Percentiles rank a stretch among this genome's conserved stretches.
phyloP scores from a whole-genome alignment of 1,139 yeast genomes.

The Zygoascus sp. region DNA sequence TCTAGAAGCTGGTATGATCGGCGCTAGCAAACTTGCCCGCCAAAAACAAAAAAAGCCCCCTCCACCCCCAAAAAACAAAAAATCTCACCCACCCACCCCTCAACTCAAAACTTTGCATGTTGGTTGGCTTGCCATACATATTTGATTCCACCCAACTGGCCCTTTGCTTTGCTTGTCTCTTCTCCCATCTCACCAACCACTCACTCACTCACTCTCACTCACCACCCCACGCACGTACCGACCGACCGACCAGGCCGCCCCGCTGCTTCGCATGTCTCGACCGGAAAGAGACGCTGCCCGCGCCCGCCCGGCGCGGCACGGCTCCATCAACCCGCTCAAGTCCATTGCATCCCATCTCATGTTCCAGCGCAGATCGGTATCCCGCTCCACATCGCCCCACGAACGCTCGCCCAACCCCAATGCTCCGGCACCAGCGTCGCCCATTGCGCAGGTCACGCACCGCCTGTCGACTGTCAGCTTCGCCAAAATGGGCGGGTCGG shows the following conservation, averaged over 20 bases:
- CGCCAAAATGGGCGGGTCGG: background rate
- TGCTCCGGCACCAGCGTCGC: no score
- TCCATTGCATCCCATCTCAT: slow-evolving; percentile 8
- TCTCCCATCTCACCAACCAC: background rate
- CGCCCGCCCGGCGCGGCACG: background rate
- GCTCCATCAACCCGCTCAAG: slow-evolving; percentile 8
- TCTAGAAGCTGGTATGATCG: slow-evolving; percentile 2
- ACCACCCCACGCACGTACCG: background rate
- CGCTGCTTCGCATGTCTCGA: slow-evolving; percentile 4
- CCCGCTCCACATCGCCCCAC: slow-evolving; percentile 2
- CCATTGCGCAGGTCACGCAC: slow-evolving; percentile 2
- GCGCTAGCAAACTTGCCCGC: slow-evolving; percentile 1
- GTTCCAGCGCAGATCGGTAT: slow-evolving; percentile 1
- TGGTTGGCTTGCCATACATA: no score
- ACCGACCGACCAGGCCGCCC: no score
- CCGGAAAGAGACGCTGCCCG: background rate
- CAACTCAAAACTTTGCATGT: background rate
- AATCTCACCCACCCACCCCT: background rate
- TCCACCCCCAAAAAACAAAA: background rate
- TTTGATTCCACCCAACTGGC: no score
- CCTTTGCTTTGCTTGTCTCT: background rate
- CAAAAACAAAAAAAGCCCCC: background rate
- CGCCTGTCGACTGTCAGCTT: background rate
- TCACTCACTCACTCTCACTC: background rate
- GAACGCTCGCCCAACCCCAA: background rate